Evolutionary conservation across 805 yeast genomes (phyloP), one percentile per base, ranked within the genome.

Genomic region (Teunomyces funiuensis): DNA sequence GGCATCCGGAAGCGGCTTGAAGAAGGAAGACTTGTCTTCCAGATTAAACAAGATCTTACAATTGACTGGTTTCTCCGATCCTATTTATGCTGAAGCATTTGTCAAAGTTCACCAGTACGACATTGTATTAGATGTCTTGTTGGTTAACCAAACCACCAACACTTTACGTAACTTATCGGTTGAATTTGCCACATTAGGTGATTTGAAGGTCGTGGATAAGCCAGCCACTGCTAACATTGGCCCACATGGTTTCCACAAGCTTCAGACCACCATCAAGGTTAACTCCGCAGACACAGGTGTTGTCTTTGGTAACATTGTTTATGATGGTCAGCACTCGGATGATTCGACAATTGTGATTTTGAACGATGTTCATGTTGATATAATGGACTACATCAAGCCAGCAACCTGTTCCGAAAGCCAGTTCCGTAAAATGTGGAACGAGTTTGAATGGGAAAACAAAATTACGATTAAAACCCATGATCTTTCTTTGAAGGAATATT

Each of bases 381-480:
- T 93, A 40, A 88, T 93, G 89, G 98, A 93, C 65, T 93, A 93
- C 69, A 89, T 93, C 64, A 88, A 88, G 62, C 97, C 99, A 15
- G 93, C 95, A n/a, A 76, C 79, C 17, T 87, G 96, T 63, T 71
- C 89, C 11, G 98, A 91, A 66, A 80, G 82, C 33, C 85, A 80
- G 52, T 93, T 93, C 85, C 85, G 99, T 59, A 79, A 82, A 56
- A 91, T 90, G 98, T 93, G 99, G 99, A 88, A 89, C 62, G 97
- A 90, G 63, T 93, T 95, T 61, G 99, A 93, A 69, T 93, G 99
- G 99, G 99, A 93, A 67, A 93, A 93, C 73, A 93, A 93, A 73
- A 90, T 93, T 53, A 86, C 90, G 45, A 86, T 93, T 60, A 82
- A 84, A 52, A 80, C 95, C 2, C 76, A 73, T 40, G 71, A 83